A percentile compares a stretch with the other conserved stretches of the same genome.
Evolutionary conservation across 192 early-diverging fungal genomes (phyloP).

Genomic region (Tieghemiomyces parasiticus): DNA sequence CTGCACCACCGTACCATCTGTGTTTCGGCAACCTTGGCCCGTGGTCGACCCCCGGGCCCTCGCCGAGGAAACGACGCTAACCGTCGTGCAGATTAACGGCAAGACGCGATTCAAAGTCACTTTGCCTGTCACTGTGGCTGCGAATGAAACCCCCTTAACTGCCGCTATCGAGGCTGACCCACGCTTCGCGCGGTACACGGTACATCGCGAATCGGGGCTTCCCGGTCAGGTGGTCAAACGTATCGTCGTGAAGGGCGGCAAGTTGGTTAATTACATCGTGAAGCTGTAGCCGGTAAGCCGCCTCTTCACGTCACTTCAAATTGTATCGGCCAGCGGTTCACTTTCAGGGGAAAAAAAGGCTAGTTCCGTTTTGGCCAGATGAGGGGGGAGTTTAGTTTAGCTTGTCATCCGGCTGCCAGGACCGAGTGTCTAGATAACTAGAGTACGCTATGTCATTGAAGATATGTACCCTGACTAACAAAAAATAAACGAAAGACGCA

Average conservation of each 20-base stretch:
- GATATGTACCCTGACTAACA: too few relatives aligned
- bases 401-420: too few relatives aligned
- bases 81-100: constrained; percentile 47
- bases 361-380: too few relatives aligned
- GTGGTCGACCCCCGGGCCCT: neutral
- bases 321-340: too few relatives aligned
- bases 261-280: constrained; percentile 61
- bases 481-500: too few relatives aligned
- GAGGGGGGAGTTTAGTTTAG: too few relatives aligned
- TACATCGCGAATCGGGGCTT: constrained; percentile 18
- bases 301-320: too few relatives aligned
- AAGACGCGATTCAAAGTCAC: constrained; percentile 51
- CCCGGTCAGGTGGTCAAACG: constrained; percentile 25
- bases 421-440: too few relatives aligned
- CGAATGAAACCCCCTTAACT: constrained; percentile 25
- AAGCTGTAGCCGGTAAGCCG: too few relatives aligned
- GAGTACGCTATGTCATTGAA: too few relatives aligned
- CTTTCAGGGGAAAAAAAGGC: too few relatives aligned
- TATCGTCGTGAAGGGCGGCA: constrained; percentile 56
- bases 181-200: constrained; percentile 36
- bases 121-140: constrained; percentile 21
- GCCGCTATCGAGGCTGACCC: constrained; percentile 23
- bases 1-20: constrained; percentile 28
- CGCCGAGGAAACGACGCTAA: constrained; percentile 13
- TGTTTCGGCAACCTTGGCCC: neutral